Base-by-base conservation (phyloP, 148 eudicot species). In the Camellia granthamiana region DNA sequence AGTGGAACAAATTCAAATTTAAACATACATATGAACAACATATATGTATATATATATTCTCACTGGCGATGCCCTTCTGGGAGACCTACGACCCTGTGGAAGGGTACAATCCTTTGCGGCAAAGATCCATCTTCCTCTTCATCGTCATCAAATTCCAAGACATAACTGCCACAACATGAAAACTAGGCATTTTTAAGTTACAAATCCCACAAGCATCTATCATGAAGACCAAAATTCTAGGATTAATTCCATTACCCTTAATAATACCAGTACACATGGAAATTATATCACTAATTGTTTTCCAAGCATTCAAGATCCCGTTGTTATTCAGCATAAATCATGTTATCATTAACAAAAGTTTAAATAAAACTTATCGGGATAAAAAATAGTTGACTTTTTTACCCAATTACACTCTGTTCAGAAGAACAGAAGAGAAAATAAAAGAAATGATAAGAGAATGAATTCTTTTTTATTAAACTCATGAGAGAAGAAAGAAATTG, bases 121-220 rank as follows among this genome's bases (percentile, higher is more conserved):
- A 95, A 88, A 47, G 91, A 88, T 69, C 98, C 97, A 81, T 95
- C 98, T 88, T 94, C 97, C 85, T 93, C 97, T 85, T 95, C 98
- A 68, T 95, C 98, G 44, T 91, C 98, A 58, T 95, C 97, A 77
- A 95, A 93, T 82, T 92, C 98, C 56, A 93, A 86, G 23, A 86
- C 78, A 75, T 90, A 92, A 72, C 97, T 90, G 90, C 85, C 72
- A 44, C 19, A 43, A 18, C 16, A 46, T 6, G 10, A 46, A 11
- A 7, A 69, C n/a, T n/a, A 58, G 49, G 76, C 42, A 23, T 3
- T 65, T 38, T 30, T 4, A 65, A 30, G 6, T 9, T 69, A 49
- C 44, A 69, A 44, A 44, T 15, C 51, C 52, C 72, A 69, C 10
- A 44, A 44, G 72, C 18, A 7, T 69, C 46, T 44, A 69, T 68